phyloP scores from a whole-genome alignment of 2,329 filamentous ascomycete species.

The Colletotrichum spaethianum region DNA sequence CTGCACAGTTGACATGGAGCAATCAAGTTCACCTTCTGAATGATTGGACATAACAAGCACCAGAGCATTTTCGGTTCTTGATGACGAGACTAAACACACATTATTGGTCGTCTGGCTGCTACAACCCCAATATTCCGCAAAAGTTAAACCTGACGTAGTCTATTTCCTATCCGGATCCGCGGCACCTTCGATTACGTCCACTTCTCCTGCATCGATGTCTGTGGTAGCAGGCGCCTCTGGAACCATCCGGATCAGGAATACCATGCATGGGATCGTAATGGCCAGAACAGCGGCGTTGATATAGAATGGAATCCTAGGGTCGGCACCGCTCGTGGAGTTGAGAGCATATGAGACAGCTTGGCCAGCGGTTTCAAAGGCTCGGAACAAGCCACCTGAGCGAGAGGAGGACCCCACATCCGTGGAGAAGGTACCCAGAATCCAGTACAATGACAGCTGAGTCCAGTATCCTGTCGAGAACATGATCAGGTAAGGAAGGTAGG shows the following conservation, averaged over 20 bases:
- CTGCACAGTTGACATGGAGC: no score
- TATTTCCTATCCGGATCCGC: slow-evolving; percentile 8
- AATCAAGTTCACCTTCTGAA: no score
- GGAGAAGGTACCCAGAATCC: slow-evolving; percentile 54
- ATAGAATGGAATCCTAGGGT: slow-evolving; percentile 12
- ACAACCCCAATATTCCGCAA: not conserved
- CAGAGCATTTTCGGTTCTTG: no score
- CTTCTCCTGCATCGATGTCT: slow-evolving; percentile 26
- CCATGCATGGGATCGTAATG: slow-evolving; percentile 22
- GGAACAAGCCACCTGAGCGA: slow-evolving; percentile 48
- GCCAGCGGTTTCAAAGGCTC: slow-evolving; percentile 48
- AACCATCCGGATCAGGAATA: slow-evolving; percentile 26
- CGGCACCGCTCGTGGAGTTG: slow-evolving; percentile 44
- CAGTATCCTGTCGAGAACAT: slow-evolving; percentile 30
- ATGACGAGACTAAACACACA: no score
- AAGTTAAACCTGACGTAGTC: not conserved
- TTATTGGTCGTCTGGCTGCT: not conserved
- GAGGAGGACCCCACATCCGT: slow-evolving; percentile 51
- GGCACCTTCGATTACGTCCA: not conserved
- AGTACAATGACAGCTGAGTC: slow-evolving; percentile 49
- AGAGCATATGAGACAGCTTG: slow-evolving; percentile 50
- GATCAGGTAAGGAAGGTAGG: slow-evolving; percentile 28
- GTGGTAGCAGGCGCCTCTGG: slow-evolving; percentile 23
- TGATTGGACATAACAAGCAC: no score
- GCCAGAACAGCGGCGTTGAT: slow-evolving; percentile 17